Percentiles rank a stretch among this genome's conserved stretches.
Evolutionary conservation across 1,284 basidiomycete species (phyloP).

Genomic region (Testicularia cyperi): DNA sequence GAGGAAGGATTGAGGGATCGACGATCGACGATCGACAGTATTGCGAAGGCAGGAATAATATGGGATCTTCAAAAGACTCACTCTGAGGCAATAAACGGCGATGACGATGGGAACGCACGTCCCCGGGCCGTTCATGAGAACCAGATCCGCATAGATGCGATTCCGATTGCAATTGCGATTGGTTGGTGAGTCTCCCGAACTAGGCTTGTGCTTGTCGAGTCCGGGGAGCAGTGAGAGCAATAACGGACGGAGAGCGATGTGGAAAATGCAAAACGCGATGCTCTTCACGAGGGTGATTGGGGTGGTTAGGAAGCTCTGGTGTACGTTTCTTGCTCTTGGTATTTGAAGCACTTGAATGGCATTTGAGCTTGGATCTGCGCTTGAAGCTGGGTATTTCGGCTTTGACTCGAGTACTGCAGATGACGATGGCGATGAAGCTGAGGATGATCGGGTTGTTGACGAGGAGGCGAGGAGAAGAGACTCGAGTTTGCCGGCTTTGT

Average conservation of each 20-base stretch:
- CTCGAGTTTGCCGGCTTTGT: constrained; percentile 74
- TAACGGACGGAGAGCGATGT: constrained; percentile 35
- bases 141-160: constrained; percentile 72
- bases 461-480: constrained; percentile 31
- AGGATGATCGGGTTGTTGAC: no score
- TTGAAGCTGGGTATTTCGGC: no score
- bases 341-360: constrained; percentile 59
- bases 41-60: no score
- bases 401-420: no score
- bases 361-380: no score
- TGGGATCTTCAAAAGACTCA: constrained; percentile 66
- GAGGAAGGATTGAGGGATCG: no score
- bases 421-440: no score
- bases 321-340: constrained; percentile 73
- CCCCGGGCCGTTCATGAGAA: constrained; percentile 92
- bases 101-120: constrained; percentile 82
- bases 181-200: background rate
- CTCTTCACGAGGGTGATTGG: constrained; percentile 31
- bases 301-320: constrained; percentile 49
- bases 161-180: no score
- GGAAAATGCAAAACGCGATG: constrained; percentile 31
- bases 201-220: background rate
- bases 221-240: background rate
- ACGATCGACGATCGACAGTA: no score
- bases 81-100: constrained; percentile 74